Conservation (phyloP, 2,329 filamentous ascomycete species). For the Ustulina deusta region DNA sequence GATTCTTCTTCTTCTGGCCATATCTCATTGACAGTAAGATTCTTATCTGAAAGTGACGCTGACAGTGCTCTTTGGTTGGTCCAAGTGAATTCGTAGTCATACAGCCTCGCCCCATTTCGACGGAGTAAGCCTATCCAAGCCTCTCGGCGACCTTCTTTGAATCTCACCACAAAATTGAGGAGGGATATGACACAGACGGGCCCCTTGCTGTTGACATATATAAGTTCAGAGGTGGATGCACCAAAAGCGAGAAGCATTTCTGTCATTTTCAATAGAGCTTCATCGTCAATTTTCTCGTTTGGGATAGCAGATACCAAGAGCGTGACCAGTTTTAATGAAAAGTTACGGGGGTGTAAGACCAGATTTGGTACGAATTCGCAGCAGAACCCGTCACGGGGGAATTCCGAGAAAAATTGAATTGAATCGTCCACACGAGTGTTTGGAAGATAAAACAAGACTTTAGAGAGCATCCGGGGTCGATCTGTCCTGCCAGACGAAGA, state of each 20-base stretch:
- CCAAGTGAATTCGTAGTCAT: background rate
- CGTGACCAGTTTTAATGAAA: background rate
- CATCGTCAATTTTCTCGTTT: background rate
- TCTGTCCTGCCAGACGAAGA: background rate
- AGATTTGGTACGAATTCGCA: background rate
- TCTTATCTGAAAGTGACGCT: background rate
- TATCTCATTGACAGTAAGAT: background rate
- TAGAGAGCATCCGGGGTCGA: background rate
- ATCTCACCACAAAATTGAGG: background rate
- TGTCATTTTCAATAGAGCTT: background rate
- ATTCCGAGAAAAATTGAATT: too few relatives aligned
- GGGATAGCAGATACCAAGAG: background rate
- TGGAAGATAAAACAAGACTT: background rate
- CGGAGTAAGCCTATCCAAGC: conserved; percentile 1
- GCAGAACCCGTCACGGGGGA: too few relatives aligned
- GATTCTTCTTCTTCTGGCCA: background rate
- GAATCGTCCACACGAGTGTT: accelerated
- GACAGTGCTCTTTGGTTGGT: background rate
- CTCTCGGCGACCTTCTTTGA: background rate
- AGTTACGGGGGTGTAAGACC: background rate
- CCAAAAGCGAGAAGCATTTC: background rate
- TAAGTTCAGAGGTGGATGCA: background rate
- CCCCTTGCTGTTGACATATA: too few relatives aligned
- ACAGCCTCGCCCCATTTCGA: background rate
- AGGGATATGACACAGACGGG: background rate